A percentile compares a stretch with the other conserved stretches of the same genome.
phyloP scores from a whole-genome alignment of 495 filamentous ascomycete species.

The Podospora fimiseda region DNA sequence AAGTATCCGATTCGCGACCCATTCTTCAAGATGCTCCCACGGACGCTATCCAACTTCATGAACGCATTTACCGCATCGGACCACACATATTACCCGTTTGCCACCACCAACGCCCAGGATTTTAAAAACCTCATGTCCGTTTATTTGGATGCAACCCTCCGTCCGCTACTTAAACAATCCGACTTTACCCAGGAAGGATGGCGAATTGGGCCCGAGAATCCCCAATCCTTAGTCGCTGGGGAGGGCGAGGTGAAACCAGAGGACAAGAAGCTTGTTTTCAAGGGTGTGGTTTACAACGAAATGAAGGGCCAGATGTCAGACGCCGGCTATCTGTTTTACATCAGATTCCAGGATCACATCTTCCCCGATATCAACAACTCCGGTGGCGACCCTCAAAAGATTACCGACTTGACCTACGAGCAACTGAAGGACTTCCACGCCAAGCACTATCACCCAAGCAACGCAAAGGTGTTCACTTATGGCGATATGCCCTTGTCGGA shows the following conservation, averaged over 20 bases:
- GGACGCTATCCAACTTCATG: slow-evolving; percentile 98
- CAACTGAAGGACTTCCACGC: slow-evolving; percentile 80
- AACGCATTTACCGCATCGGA: slow-evolving; percentile 95
- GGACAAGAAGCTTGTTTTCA: slow-evolving; percentile 73
- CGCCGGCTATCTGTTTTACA: slow-evolving; percentile 91
- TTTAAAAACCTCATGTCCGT: slow-evolving; percentile 95
- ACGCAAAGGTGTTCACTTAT: slow-evolving; percentile 91
- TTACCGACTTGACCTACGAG: slow-evolving; percentile 86
- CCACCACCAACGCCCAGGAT: slow-evolving; percentile 93
- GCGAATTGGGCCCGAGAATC: slow-evolving; percentile 89
- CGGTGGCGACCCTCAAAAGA: slow-evolving; percentile 90
- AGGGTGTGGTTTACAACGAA: slow-evolving; percentile 98
- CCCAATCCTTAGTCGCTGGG: slow-evolving; percentile 45
- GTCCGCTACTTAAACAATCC: slow-evolving; percentile 78
- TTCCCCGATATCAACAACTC: slow-evolving; percentile 92
- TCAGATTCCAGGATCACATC: slow-evolving; percentile 87
- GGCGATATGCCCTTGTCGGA: slow-evolving; percentile 81
- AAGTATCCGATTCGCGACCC: slow-evolving; percentile 97
- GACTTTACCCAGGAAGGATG: slow-evolving; percentile 97
- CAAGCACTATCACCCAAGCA: slow-evolving; percentile 93
- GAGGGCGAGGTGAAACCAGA: slow-evolving; percentile 35
- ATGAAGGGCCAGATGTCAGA: slow-evolving; percentile 99
- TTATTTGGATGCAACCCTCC: slow-evolving; percentile 89
- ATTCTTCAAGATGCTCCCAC: slow-evolving; percentile 99
- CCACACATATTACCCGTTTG: slow-evolving; percentile 97